Base-by-base conservation (phyloP, 108 stramenopile species). In the Schizochytrium sp. region DNA sequence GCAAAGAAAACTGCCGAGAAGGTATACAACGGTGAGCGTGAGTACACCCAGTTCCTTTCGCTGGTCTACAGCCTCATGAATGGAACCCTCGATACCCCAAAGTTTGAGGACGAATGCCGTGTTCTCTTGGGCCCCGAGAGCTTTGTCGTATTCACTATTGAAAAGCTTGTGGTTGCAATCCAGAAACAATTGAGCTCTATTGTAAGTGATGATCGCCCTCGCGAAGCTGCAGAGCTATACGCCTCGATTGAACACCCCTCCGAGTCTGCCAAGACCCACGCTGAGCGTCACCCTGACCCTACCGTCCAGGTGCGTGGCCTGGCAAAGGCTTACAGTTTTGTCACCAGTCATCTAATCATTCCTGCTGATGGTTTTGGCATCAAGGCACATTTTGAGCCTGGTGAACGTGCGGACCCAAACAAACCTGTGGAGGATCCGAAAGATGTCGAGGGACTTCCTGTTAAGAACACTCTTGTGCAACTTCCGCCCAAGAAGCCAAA, bases 31-130 rank as follows among this genome's bases (percentile, higher is more conserved):
- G 61, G 38, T 15, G 76, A 89, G 46, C 38, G 87, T 38, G 59
- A 59, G 10, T 93, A 92, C 89, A 17, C 10, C 57, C 91, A 92
- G 3, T 91, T 94, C 88, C 47, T 94, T 5, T 44, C 88, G 42
- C 90, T 90, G 19, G 57, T 94, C 44, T 91, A 91, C 83, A 88
- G 92, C 15, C 88, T 93, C 19, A 42, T 93, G 3, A 92, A 94
- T 13, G 92, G 91, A 2, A 49, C 56, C 38, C n/a, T 57, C 3
- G 90, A 91, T 56, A 69, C 87, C 41, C 45, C 41, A 40, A 60
- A 87, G 88, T 92, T 90, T 38, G 94, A 94, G 91, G 94, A 94
- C 57, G 89, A 88, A 46, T 93, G 93, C 87, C 93, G 93, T 55
- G 4, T n/a, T 13, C 88, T 93, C 4, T 41, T 93, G 8, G 93